phyloP scores from a whole-genome alignment of 1,284 basidiomycete species.

The Austropuccinia psidii region DNA sequence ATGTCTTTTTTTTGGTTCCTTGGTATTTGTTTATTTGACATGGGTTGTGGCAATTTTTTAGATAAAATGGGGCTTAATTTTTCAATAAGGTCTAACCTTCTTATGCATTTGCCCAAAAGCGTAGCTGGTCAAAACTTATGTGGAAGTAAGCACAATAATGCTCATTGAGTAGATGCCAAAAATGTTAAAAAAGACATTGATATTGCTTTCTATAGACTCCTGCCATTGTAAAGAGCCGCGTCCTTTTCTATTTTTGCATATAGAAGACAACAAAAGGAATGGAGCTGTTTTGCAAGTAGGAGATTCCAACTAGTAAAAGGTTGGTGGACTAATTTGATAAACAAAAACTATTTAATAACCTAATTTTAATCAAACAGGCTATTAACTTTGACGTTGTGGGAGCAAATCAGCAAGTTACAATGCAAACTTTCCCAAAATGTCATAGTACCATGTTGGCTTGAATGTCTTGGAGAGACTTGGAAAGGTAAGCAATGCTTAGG shows the following conservation, averaged over 20 bases:
- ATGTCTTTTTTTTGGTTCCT: background rate
- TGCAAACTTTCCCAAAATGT: conserved; percentile 62
- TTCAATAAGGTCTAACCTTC: conserved; percentile 64
- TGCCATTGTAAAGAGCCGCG: conserved; percentile 43
- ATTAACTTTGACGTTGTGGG: conserved; percentile 82
- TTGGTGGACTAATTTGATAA: conserved; percentile 46
- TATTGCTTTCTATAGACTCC: conserved; percentile 50
- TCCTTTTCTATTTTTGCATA: conserved; percentile 68
- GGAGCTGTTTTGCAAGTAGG: conserved; percentile 75
- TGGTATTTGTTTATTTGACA: too few relatives aligned
- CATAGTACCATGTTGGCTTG: conserved; percentile 77
- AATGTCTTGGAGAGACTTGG: conserved; percentile 75
- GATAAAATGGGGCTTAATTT: conserved; percentile 86
- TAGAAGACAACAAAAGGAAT: conserved; percentile 66
- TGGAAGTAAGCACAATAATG: conserved; percentile 46
- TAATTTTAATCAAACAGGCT: conserved; percentile 51
- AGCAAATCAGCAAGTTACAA: conserved; percentile 75
- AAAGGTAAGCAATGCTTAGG: conserved; percentile 15
- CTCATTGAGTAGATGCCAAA: too few relatives aligned
- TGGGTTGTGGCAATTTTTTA: too few relatives aligned
- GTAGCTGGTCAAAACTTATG: conserved; percentile 67
- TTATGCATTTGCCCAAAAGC: conserved; percentile 64
- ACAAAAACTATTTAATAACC: background rate
- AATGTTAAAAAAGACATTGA: too few relatives aligned
- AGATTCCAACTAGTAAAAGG: conserved; percentile 87